Conservation (phyloP, 2,329 filamentous ascomycete species). For the Chrysosporium keratinophilum region DNA sequence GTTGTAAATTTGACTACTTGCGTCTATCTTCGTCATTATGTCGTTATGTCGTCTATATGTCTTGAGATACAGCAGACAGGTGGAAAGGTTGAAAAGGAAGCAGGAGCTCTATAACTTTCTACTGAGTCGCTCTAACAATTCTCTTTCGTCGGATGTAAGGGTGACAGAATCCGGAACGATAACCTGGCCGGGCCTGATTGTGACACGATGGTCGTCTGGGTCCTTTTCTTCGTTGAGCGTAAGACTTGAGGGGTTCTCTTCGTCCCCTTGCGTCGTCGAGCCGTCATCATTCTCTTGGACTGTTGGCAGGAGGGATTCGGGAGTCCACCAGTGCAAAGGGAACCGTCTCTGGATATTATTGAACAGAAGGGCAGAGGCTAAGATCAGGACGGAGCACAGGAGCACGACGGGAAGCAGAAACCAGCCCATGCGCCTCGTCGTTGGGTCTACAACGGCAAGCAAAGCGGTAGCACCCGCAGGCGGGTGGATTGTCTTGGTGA, state of each 20-base stretch:
- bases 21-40: conserved; percentile 7
- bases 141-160: conserved; percentile 26
- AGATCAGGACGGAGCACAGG: conserved; percentile 52
- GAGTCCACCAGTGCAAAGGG: conserved; percentile 57
- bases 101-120: conserved; percentile 22
- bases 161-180: conserved; percentile 27
- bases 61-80: not conserved
- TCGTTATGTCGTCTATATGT: conserved; percentile 10
- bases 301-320: conserved; percentile 21
- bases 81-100: not conserved
- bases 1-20: not conserved
- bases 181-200: conserved; percentile 25
- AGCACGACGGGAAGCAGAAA: conserved; percentile 53
- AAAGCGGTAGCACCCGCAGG: conserved; percentile 66
- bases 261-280: conserved; percentile 17
- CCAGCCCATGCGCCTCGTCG: conserved; percentile 54
- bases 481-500: conserved; percentile 63
- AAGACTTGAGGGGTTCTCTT: not conserved
- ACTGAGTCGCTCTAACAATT: conserved; percentile 26
- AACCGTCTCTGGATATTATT: conserved; percentile 61
- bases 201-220: conserved; percentile 1
- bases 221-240: conserved; percentile 11
- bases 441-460: conserved; percentile 52
- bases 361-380: conserved; percentile 51
- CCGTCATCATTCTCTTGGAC: conserved; percentile 20